A percentile compares a stretch with the other conserved stretches of the same genome.
These are phyloP conservation scores for Aspergillus indologenus DNA, from an alignment of 495 filamentous ascomycete species.

Conservation along the genomic window DNA sequence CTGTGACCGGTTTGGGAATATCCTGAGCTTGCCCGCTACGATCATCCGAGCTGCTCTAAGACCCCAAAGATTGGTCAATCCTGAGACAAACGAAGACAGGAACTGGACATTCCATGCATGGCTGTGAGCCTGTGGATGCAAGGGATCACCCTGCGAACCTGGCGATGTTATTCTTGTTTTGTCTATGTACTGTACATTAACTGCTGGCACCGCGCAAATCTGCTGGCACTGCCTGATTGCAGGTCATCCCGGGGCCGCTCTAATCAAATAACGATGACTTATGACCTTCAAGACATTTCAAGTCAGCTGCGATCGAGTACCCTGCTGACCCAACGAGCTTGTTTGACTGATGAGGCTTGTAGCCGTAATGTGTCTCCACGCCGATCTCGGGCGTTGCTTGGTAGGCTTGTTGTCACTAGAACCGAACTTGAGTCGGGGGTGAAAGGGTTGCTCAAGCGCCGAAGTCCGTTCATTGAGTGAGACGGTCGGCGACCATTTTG, in stretches of 20 bases:
- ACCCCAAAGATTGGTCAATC: not conserved
- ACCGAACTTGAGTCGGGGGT: not conserved
- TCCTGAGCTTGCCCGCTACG: not conserved
- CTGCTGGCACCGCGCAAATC: not conserved
- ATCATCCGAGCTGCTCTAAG: not conserved
- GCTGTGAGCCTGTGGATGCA: not conserved
- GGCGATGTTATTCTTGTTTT: not conserved
- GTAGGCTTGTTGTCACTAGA: not conserved
- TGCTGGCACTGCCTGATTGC: not conserved
- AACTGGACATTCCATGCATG: not conserved
- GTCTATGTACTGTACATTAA: constrained; percentile 4
- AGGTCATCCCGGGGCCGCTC: not conserved
- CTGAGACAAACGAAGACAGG: not conserved
- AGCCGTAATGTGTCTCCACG: not conserved
- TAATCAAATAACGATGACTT: not conserved
- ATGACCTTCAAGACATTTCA: not conserved
- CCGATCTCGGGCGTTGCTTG: not conserved
- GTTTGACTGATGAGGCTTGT: not conserved
- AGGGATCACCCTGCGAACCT: not conserved
- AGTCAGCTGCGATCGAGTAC: not conserved
- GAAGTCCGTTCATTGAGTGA: constrained; percentile 8
- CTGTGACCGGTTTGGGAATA: not conserved
- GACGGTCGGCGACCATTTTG: constrained; percentile 60
- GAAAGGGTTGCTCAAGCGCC: not conserved
- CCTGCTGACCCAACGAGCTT: not conserved